These are phyloP conservation scores for Corymbia calophylla DNA, from an alignment of 441 rosid genomes.

Conservation along the genomic window DNA sequence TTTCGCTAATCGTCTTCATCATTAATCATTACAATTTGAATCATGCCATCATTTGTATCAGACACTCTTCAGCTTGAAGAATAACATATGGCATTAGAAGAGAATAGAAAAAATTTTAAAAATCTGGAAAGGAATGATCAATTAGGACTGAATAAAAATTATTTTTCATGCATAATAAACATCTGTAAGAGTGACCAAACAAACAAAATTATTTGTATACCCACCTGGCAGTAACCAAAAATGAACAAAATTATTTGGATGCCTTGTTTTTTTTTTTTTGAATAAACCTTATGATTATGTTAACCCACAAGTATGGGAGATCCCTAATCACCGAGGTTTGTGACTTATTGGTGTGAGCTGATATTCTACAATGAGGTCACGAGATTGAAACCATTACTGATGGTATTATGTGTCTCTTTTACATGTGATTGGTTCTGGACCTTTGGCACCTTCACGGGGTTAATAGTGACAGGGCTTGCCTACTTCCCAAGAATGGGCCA, in stretches of 20 bases:
- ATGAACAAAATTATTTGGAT: too few species aligned
- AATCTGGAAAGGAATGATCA: background rate
- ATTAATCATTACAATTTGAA: background rate
- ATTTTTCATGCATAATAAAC: background rate
- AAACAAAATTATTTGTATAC: background rate
- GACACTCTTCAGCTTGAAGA: background rate
- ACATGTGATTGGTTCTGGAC: background rate
- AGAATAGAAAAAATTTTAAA: background rate
- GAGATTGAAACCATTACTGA: background rate
- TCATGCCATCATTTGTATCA: background rate
- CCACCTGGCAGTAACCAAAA: background rate
- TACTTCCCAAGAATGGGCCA: background rate
- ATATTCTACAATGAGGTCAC: background rate
- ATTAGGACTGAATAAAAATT: background rate
- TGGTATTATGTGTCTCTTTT: background rate
- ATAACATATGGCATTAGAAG: background rate
- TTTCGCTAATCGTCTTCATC: background rate
- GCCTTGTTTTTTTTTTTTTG: too few species aligned
- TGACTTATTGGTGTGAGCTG: background rate
- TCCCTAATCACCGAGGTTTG: background rate
- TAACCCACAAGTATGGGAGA: background rate
- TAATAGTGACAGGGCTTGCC: accelerated
- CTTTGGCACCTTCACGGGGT: background rate
- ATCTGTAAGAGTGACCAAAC: background rate
- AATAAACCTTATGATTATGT: background rate